Percentiles rank a stretch among this genome's conserved stretches.
Conservation (phyloP, 257 asterid species). For the Dorcoceras hygrometricum region DNA sequence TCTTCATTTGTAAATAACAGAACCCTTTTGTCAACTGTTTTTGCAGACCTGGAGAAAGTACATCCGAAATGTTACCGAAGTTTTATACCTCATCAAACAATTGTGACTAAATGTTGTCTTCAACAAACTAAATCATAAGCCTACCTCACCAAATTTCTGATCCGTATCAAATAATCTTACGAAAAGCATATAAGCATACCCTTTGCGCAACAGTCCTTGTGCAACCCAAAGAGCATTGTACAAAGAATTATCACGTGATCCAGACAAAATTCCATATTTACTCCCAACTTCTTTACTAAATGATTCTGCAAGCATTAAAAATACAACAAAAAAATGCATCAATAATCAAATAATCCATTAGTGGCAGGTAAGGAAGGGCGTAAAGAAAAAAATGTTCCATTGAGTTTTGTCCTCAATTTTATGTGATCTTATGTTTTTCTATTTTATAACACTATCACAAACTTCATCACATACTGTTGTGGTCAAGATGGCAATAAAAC, state of each 20-base stretch:
- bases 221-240: conserved; percentile 98
- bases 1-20: conserved; percentile 89
- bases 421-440: background rate
- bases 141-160: conserved; percentile 12
- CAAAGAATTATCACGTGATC: conserved; percentile 89
- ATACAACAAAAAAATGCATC: conserved; percentile 21
- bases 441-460: too few species aligned
- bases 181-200: conserved; percentile 38
- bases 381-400: background rate
- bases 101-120: conserved; percentile 18
- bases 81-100: conserved; percentile 10
- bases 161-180: conserved; percentile 10
- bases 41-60: conserved; percentile 59
- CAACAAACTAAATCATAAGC: conserved; percentile 18
- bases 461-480: too few species aligned
- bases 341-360: conserved; percentile 9
- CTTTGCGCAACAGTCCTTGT: conserved; percentile 92
- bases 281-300: conserved; percentile 77
- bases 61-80: conserved; percentile 21
- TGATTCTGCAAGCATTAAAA: conserved; percentile 52
- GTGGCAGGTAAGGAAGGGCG: conserved; percentile 9
- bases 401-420: too few species aligned
- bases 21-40: conserved; percentile 79
- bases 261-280: conserved; percentile 72
- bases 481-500: too few species aligned